phyloP scores from a whole-genome alignment of 176 grass and related monocot genomes.

The Zoysia pacifica region DNA sequence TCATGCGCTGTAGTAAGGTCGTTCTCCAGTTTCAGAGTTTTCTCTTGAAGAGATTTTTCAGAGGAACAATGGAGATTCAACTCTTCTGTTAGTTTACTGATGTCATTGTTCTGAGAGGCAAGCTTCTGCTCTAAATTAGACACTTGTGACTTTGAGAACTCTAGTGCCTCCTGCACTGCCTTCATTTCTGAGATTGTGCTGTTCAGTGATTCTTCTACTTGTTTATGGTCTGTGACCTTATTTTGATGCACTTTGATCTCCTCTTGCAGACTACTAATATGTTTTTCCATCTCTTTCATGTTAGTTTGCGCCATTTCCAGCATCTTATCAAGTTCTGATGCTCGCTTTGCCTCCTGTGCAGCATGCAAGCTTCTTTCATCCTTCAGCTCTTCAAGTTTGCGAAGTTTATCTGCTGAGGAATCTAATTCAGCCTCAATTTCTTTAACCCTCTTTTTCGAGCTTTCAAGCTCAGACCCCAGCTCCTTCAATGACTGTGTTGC shows the following conservation, averaged over 20 bases:
- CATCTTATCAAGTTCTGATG: constrained; percentile 69
- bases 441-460: constrained; percentile 59
- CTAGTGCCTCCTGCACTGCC: constrained; percentile 59
- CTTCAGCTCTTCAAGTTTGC: constrained; percentile 65
- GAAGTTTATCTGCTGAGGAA: constrained; percentile 53
- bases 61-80: constrained; percentile 54
- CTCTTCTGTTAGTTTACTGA: constrained; percentile 72
- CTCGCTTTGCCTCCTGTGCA: constrained; percentile 67
- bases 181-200: constrained; percentile 62
- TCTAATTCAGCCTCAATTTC: constrained; percentile 56
- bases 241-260: constrained; percentile 63
- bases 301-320: constrained; percentile 58
- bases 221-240: constrained; percentile 52
- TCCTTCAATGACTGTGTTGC: constrained; percentile 51
- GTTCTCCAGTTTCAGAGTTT: constrained; percentile 55
- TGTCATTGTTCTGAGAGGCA: constrained; percentile 54
- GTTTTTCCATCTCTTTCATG: constrained; percentile 72
- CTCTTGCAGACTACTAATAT: constrained; percentile 64
- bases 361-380: constrained; percentile 65
- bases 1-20: constrained; percentile 46
- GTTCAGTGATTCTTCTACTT: constrained; percentile 66
- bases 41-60: constrained; percentile 69
- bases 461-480: constrained; percentile 55
- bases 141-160: constrained; percentile 66
- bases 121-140: constrained; percentile 74